Evolutionary conservation across 2,329 filamentous ascomycete genomes (phyloP).

Genomic region (Coniochaeta sp.): DNA sequence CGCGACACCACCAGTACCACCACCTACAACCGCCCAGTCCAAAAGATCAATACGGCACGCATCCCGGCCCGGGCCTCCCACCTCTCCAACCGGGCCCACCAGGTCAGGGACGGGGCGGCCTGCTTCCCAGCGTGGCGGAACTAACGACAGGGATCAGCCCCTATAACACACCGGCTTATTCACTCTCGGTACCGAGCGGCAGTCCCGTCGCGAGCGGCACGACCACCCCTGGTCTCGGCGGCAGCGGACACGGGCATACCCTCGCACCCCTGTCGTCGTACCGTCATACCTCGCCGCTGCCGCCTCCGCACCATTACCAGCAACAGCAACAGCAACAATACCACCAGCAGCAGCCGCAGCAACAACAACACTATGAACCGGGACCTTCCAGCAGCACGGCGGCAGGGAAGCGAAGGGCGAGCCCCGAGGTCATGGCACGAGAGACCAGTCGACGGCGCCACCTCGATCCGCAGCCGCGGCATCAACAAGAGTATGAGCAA

Average conservation of each 20-base stretch:
- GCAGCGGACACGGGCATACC: slow-evolving; percentile 24
- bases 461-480: slow-evolving; percentile 17
- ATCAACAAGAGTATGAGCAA: too few species aligned
- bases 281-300: slow-evolving; percentile 6
- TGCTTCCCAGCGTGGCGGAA: slow-evolving; percentile 55
- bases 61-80: slow-evolving; percentile 36
- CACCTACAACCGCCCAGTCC: slow-evolving; percentile 16
- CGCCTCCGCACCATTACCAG: not conserved
- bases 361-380: slow-evolving; percentile 9
- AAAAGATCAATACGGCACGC: not conserved
- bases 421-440: slow-evolving; percentile 36
- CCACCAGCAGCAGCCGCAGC: slow-evolving; percentile 7
- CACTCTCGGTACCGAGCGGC: slow-evolving; percentile 30
- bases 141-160: slow-evolving; percentile 57
- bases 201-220: slow-evolving; percentile 30
- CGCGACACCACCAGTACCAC: slow-evolving; percentile 27
- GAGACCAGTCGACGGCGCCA: slow-evolving; percentile 37
- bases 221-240: slow-evolving; percentile 28
- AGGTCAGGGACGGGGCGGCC: slow-evolving; percentile 15
- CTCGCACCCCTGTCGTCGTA: slow-evolving; percentile 27
- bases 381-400: slow-evolving; percentile 9
- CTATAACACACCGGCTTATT: slow-evolving; percentile 52
- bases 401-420: slow-evolving; percentile 46
- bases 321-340: too few species aligned
- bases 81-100: slow-evolving; percentile 38